These are phyloP conservation scores for Barnettozyma populi DNA, from an alignment of 805 yeast species.

Conservation along the genomic window DNA sequence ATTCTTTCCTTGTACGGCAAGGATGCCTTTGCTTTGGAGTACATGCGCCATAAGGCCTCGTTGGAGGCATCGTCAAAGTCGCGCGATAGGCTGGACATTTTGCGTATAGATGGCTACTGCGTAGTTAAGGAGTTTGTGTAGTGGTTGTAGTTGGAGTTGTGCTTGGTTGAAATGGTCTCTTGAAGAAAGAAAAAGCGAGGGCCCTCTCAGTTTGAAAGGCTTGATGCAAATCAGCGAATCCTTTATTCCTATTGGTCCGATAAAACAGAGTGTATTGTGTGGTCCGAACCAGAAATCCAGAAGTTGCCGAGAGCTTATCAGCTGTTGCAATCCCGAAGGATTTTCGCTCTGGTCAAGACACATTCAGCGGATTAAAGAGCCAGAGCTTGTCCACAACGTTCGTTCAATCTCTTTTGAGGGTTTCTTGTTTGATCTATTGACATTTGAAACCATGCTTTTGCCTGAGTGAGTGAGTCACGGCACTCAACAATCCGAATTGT, in stretches of 20 bases:
- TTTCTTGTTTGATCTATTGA: too few species aligned
- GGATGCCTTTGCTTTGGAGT: constrained; percentile 66
- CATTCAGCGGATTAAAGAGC: too few species aligned
- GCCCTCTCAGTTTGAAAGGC: background rate
- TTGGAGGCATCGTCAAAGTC: constrained; percentile 37
- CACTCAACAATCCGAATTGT: background rate
- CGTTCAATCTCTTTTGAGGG: too few species aligned
- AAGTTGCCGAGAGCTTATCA: constrained; percentile 1
- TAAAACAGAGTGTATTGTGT: background rate
- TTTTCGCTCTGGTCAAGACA: too few species aligned
- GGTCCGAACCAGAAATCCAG: background rate
- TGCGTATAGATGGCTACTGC: background rate
- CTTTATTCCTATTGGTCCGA: constrained; percentile 4
- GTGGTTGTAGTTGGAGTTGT: background rate
- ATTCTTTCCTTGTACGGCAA: constrained; percentile 72
- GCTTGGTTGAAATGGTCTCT: background rate
- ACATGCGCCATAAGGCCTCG: constrained; percentile 73
- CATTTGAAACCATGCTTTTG: too few species aligned
- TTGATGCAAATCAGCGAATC: background rate
- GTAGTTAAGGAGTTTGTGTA: background rate
- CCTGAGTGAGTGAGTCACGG: background rate
- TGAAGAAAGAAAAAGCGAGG: constrained; percentile 1
- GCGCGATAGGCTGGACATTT: constrained; percentile 7
- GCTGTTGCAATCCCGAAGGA: background rate
- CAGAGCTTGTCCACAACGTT: too few species aligned